Percentiles rank a stretch among this genome's conserved stretches.
phyloP scores from a whole-genome alignment of 2,329 filamentous ascomycete species.

The Pestalotiopsis sp. region DNA sequence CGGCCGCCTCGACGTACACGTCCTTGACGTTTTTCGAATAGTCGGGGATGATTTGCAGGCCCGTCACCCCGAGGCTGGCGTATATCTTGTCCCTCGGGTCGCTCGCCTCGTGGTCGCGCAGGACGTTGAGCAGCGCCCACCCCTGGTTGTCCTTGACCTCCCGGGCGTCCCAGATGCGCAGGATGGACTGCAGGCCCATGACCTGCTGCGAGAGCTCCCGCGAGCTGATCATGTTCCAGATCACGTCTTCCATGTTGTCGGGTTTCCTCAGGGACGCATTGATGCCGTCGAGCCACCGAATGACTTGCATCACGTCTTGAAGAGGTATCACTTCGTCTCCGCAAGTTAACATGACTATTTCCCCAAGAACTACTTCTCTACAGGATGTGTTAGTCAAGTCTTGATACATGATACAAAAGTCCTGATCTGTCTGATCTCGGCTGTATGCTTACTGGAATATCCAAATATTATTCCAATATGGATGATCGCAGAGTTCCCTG shows the following conservation, averaged over 20 bases:
- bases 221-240: slow-evolving; percentile 1
- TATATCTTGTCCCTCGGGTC: slow-evolving; percentile 5
- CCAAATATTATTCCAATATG: slow-evolving; percentile 8
- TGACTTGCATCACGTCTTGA: neutral
- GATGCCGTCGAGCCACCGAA: neutral
- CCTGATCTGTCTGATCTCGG: too few species aligned
- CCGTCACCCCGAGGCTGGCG: neutral
- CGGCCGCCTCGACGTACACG: slow-evolving; percentile 1
- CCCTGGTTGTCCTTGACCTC: neutral
- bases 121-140: neutral
- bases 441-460: slow-evolving; percentile 2
- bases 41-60: slow-evolving; percentile 3
- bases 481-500: slow-evolving; percentile 2
- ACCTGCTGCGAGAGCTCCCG: neutral
- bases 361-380: neutral
- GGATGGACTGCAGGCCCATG: neutral
- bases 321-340: slow-evolving; percentile 5
- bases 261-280: neutral
- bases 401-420: neutral
- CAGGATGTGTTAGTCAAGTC: neutral
- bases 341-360: slow-evolving; percentile 4
- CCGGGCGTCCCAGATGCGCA: neutral
- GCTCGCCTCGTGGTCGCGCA: slow-evolving; percentile 2
- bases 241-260: neutral
- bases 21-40: slow-evolving; percentile 8